Evolutionary conservation across 2,329 filamentous ascomycete species (phyloP).

Genomic region (Ophiostoma piceae): DNA sequence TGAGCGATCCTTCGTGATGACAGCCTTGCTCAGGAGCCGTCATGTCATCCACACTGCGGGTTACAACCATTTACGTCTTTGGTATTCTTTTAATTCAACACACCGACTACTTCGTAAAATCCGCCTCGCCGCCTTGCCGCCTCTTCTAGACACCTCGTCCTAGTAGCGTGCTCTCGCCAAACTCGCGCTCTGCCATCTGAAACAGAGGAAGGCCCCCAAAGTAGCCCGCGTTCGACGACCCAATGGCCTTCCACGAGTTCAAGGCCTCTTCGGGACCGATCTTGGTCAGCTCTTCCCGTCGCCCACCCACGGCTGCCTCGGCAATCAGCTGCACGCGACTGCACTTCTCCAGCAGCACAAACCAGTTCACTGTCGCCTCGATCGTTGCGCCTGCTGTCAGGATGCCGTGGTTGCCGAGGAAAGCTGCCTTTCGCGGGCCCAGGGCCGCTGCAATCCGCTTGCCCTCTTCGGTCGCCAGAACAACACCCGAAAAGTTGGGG

Average conservation of each 20-base stretch:
- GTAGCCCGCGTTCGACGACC: slow-evolving; percentile 26
- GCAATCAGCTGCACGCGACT: slow-evolving; percentile 60
- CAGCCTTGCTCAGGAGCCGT: neutral
- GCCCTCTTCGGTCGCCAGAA: slow-evolving; percentile 53
- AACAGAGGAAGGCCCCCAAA: slow-evolving; percentile 31
- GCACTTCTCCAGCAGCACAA: slow-evolving; percentile 56
- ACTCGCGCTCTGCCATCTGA: slow-evolving; percentile 30
- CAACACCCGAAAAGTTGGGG: slow-evolving; percentile 53
- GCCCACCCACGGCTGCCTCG: slow-evolving; percentile 49
- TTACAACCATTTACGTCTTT: neutral
- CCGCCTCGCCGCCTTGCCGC: slow-evolving; percentile 23
- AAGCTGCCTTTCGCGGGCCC: slow-evolving; percentile 46
- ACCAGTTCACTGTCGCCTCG: slow-evolving; percentile 58
- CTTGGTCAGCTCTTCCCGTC: slow-evolving; percentile 40
- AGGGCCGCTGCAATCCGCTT: slow-evolving; percentile 42
- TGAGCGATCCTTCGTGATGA: neutral
- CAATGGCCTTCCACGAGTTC: slow-evolving; percentile 29
- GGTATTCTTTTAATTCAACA: neutral
- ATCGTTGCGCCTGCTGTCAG: slow-evolving; percentile 56
- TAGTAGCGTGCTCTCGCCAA: slow-evolving; percentile 30
- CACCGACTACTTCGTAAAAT: neutral
- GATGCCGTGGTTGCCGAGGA: slow-evolving; percentile 58
- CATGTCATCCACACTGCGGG: neutral
- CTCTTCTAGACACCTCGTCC: slow-evolving; percentile 27
- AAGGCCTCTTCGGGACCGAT: slow-evolving; percentile 30